phyloP scores from a whole-genome alignment of 1,284 basidiomycete species.

The Schizophyllum commune region DNA sequence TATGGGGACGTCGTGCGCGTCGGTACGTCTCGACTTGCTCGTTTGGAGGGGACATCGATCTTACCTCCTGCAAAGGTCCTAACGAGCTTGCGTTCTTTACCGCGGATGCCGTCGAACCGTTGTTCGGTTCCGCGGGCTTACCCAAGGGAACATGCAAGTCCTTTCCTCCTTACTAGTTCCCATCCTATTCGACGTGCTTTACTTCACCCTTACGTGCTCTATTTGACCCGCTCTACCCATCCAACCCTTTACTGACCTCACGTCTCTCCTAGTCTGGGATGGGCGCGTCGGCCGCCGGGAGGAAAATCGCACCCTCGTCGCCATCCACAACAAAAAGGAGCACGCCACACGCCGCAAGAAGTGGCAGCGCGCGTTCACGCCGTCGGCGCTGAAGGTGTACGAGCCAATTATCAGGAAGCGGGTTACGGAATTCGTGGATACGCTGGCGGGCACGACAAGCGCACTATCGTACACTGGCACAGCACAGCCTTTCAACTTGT shows the following conservation, averaged over 20 bases:
- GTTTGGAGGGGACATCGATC: constrained; percentile 5
- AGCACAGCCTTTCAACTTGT: constrained; percentile 19
- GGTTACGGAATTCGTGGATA: constrained; percentile 25
- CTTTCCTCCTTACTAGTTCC: not conserved
- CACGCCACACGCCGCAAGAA: constrained; percentile 30
- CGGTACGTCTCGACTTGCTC: constrained; percentile 1
- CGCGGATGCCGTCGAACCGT: constrained; percentile 18
- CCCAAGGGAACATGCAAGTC: constrained; percentile 24
- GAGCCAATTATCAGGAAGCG: constrained; percentile 25
- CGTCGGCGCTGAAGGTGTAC: constrained; percentile 29
- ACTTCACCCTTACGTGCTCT: no score
- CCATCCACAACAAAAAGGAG: constrained; percentile 22
- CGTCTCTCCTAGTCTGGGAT: constrained; percentile 14
- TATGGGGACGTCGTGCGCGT: constrained; percentile 12
- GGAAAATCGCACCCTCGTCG: constrained; percentile 19
- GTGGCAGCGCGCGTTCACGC: constrained; percentile 35
- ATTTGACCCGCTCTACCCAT: no score
- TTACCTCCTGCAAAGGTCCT: constrained; percentile 14
- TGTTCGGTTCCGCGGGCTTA: constrained; percentile 23
- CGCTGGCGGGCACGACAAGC: constrained; percentile 12
- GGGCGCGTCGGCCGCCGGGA: constrained; percentile 12
- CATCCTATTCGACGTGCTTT: no score
- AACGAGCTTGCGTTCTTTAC: constrained; percentile 26
- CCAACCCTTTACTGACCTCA: not conserved
- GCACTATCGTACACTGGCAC: no score